These are phyloP conservation scores for Tubosaeta brunneosetosa DNA, from an alignment of 768 basidiomycete genomes.

Conservation along the genomic window DNA sequence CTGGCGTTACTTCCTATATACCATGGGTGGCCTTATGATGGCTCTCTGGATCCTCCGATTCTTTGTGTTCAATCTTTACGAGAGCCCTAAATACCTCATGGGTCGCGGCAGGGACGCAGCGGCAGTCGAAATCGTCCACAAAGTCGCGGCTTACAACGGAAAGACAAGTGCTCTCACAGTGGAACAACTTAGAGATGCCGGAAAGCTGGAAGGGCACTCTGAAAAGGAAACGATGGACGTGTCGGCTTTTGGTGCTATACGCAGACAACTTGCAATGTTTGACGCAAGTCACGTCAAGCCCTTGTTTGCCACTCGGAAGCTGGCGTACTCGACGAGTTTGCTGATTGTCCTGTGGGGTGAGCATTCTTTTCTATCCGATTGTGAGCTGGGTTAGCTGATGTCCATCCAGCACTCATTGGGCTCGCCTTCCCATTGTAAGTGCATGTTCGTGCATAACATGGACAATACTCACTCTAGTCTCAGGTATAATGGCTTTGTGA, in stretches of 20 bases:
- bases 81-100: constrained; percentile 71
- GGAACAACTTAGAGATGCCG: constrained; percentile 40
- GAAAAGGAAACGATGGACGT: constrained; percentile 26
- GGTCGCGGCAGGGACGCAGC: constrained; percentile 58
- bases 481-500: constrained; percentile 50
- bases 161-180: constrained; percentile 44
- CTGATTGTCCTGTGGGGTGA: constrained; percentile 52
- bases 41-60: constrained; percentile 58
- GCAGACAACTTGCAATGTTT: constrained; percentile 38
- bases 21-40: constrained; percentile 69
- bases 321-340: constrained; percentile 48
- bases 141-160: constrained; percentile 58
- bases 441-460: not conserved
- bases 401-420: constrained; percentile 59
- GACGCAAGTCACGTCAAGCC: constrained; percentile 41
- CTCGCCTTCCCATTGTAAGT: constrained; percentile 67
- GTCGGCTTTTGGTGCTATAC: constrained; percentile 34
- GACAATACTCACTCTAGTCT: not conserved
- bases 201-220: constrained; percentile 10
- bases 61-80: constrained; percentile 61
- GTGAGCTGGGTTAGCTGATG: not conserved
- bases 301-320: constrained; percentile 46
- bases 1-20: constrained; percentile 73
- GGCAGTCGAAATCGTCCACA: constrained; percentile 59
- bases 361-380: not conserved